Evolutionary conservation across 139 green algal genomes (phyloP), one percentile per base, ranked within the genome.

Genomic region (Chlamydomonas sp.): DNA sequence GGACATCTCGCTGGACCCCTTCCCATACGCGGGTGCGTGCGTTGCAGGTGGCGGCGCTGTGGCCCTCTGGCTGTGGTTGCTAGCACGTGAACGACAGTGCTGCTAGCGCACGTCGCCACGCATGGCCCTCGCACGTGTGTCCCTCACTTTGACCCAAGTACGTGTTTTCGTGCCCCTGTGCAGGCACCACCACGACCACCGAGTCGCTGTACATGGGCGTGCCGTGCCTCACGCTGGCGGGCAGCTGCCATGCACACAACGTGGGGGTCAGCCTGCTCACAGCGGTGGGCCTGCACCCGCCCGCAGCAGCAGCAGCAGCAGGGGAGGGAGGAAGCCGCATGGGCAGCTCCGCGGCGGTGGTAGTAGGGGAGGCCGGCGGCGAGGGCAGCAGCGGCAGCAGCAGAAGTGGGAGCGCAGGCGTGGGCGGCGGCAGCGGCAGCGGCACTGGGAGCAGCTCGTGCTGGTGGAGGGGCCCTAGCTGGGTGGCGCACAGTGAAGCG

Each of bases 141-240:
- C 58, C 58, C 77, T 20, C 77, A 7, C 58, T 82, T 20, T 49
- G 31, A 49, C 31, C 31, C 31, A 49, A 49, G 31, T 49, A 49
- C 31, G 31, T 49, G 2, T 3, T 6, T 18, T 57, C 69, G 1
- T 62, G 2, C 31, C 59, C 78, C 31, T 31, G 60, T 69, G 14
- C 90, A 95, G 98, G 98, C 62, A 99, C 98, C 18, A 99, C 98
- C 68, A 99, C 98, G 16, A 99, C 98, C 3, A 97, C 94, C 71
- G 98, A 99, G 92, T 94, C 95, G 0, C 80, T 99, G 9, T 98
- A 94, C 90, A 99, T 99, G 98, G 96, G 97, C 12, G 97, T 99
- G 15, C 97, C 97, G 1, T 96, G 92, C 77, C 79, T 99, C n/a
- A 99, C 97, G 0, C 86, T 98, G 80, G 79, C 68, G 10, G 98